Evolutionary conservation across 352 stramenopile genomes (phyloP).

Genomic region (Globisporangium alternatum): DNA sequence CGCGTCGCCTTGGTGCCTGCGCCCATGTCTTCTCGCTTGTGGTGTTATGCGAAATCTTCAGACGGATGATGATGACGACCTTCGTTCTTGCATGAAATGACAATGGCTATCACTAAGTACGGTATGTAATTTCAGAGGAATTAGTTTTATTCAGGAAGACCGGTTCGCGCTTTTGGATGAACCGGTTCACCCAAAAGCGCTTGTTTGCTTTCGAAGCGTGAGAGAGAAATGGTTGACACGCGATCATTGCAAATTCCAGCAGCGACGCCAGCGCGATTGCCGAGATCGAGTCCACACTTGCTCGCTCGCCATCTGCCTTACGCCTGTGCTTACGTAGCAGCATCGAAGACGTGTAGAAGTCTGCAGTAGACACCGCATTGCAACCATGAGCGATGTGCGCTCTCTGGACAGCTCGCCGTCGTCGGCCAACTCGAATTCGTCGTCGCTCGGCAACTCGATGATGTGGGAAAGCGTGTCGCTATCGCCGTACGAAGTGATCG

Average conservation of each 20-base stretch:
- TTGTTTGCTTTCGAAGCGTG: neutral
- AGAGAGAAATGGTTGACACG: slow-evolving; percentile 9
- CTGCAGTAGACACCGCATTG: neutral
- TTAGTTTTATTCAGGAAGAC: neutral
- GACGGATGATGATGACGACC: neutral
- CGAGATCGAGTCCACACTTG: neutral
- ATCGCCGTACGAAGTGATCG: slow-evolving; percentile 66
- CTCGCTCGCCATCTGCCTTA: neutral
- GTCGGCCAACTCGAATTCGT: slow-evolving; percentile 32
- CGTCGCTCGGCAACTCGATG: slow-evolving; percentile 51
- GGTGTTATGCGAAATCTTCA: slow-evolving; percentile 5
- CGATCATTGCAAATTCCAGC: slow-evolving; percentile 1
- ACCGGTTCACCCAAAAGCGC: slow-evolving; percentile 2
- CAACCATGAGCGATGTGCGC: slow-evolving; percentile 36
- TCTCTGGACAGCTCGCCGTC: slow-evolving; percentile 38
- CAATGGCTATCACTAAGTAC: too few species aligned
- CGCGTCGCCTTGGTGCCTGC: neutral
- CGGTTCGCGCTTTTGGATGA: neutral
- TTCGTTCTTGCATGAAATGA: neutral
- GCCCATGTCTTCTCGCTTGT: neutral
- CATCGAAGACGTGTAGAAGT: neutral
- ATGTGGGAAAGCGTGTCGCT: slow-evolving; percentile 81
- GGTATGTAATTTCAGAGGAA: neutral
- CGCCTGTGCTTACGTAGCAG: neutral
- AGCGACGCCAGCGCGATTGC: neutral